Percentiles rank a stretch among this genome's conserved stretches.
Conservation (phyloP, 345 rosid genomes). For the Eucalyptus marginata region DNA sequence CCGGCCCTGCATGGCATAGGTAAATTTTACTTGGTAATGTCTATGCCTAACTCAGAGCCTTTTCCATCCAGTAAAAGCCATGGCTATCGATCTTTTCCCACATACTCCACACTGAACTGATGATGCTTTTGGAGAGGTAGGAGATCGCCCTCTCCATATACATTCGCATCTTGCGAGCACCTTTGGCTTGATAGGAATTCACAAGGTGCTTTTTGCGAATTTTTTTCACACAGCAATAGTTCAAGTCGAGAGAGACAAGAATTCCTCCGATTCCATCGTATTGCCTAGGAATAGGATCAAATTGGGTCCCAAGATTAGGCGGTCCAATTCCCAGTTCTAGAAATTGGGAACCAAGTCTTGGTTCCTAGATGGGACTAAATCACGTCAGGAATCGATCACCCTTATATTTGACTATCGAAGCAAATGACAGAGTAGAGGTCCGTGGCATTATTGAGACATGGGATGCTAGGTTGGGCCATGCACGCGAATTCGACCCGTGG, state of each 20-base stretch:
- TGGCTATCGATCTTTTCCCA: constrained; percentile 89
- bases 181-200: not conserved
- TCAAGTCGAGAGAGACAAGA: not conserved
- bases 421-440: not conserved
- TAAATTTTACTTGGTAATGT: constrained; percentile 14
- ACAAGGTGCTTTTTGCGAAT: not conserved
- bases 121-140: constrained; percentile 74
- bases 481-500: not conserved
- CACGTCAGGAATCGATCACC: rapidly evolving
- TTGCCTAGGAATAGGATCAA: no score
- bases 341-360: not conserved
- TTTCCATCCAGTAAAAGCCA: constrained; percentile 84
- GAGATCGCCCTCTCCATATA: not conserved
- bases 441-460: not conserved
- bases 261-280: no score
- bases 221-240: not conserved
- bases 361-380: not conserved
- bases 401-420: rapidly evolving
- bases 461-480: not conserved
- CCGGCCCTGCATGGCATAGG: constrained; percentile 77
- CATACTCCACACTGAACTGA: constrained; percentile 79
- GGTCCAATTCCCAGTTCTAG: no score
- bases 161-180: not conserved
- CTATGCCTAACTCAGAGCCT: constrained; percentile 78
- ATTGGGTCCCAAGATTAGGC: no score